Evolutionary conservation across 192 early-diverging fungal genomes (phyloP).

Genomic region (Kickxella alabastrina): DNA sequence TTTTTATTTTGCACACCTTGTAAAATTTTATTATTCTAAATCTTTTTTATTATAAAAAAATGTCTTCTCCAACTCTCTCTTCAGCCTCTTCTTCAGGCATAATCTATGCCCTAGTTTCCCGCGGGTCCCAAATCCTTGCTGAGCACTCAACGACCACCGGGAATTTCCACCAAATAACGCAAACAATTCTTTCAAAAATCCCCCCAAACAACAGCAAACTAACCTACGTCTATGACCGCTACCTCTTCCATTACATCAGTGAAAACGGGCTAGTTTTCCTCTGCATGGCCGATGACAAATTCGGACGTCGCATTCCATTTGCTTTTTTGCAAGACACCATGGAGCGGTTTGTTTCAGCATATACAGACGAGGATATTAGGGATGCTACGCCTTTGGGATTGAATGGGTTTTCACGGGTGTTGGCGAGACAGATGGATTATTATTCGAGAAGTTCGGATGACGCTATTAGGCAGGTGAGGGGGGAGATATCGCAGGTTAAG

Average conservation of each 20-base stretch:
- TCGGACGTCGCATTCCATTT: slow-evolving; percentile 80
- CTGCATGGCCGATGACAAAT: slow-evolving; percentile 77
- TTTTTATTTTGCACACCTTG: not conserved
- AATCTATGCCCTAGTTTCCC: slow-evolving; percentile 78
- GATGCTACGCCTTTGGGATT: slow-evolving; percentile 68
- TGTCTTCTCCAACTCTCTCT: too few relatives aligned
- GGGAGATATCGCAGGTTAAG: slow-evolving; percentile 89
- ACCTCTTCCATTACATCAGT: slow-evolving; percentile 88
- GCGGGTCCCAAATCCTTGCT: slow-evolving; percentile 70
- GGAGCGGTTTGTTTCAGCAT: slow-evolving; percentile 57
- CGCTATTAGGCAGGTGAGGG: slow-evolving; percentile 74
- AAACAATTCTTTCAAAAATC: slow-evolving; percentile 85
- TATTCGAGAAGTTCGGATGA: slow-evolving; percentile 71
- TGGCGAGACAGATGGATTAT: slow-evolving; percentile 85
- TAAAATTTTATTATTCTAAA: not conserved
- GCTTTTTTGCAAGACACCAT: slow-evolving; percentile 83
- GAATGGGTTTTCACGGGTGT: slow-evolving; percentile 74
- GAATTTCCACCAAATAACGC: slow-evolving; percentile 79
- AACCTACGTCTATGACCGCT: slow-evolving; percentile 91
- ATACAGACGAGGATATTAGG: slow-evolving; percentile 54
- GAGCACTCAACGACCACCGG: slow-evolving; percentile 80
- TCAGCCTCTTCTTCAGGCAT: slow-evolving; percentile 58
- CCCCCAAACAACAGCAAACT: slow-evolving; percentile 87
- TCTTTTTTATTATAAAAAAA: too few relatives aligned
- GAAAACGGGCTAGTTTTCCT: slow-evolving; percentile 77